These are phyloP conservation scores for Claviceps africana DNA, from an alignment of 2,329 filamentous ascomycete species.

Conservation along the genomic window DNA sequence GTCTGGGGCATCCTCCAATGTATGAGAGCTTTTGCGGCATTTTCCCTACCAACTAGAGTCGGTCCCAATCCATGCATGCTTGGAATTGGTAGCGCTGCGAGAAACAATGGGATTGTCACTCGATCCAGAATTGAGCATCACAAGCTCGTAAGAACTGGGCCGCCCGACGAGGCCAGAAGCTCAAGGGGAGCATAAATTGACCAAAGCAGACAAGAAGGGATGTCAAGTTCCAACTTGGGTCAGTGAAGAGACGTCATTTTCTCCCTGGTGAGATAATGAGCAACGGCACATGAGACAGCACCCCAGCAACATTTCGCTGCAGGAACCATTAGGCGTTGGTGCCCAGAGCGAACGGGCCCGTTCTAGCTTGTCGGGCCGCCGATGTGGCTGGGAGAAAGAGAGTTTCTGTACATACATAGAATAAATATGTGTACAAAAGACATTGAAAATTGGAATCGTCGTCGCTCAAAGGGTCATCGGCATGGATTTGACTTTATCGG, in stretches of 20 bases:
- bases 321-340: neutral
- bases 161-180: neutral
- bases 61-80: neutral
- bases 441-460: neutral
- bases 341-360: neutral
- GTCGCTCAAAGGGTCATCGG: neutral
- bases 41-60: neutral
- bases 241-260: neutral
- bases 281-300: constrained; percentile 2
- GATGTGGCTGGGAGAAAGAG: neutral
- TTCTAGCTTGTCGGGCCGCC: neutral
- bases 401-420: too few species aligned
- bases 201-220: neutral
- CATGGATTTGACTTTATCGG: neutral
- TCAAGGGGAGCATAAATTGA: neutral
- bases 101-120: neutral
- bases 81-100: neutral
- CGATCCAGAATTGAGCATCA: neutral
- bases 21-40: neutral
- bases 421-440: too few species aligned
- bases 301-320: neutral
- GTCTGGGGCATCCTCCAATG: neutral
- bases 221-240: neutral
- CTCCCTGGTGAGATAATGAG: neutral
- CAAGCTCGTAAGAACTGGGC: neutral